phyloP scores from a whole-genome alignment of 805 yeast species.

The Wickerhamiella domercqiae region DNA sequence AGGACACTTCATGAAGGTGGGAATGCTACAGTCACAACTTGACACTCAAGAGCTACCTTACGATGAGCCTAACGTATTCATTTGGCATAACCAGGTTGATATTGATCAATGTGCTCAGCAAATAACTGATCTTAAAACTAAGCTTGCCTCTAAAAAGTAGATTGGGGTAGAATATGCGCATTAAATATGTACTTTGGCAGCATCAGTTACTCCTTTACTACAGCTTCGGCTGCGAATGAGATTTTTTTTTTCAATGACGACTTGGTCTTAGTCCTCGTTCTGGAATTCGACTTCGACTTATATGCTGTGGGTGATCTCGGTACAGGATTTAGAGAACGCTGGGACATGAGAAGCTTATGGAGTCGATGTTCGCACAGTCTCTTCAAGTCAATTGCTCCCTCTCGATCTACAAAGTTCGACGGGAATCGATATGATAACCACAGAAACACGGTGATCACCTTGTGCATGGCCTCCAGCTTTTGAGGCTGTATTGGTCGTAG shows the following conservation, averaged over 20 bases:
- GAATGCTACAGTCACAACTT: constrained; percentile 71
- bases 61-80: constrained; percentile 13
- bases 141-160: not conserved
- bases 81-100: constrained; percentile 12
- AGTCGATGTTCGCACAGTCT: constrained; percentile 51
- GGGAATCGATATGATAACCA: constrained; percentile 89
- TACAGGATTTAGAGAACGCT: not conserved
- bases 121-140: not conserved
- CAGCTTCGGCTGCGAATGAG: too few relatives aligned
- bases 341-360: constrained; percentile 25
- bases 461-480: constrained; percentile 51
- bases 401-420: constrained; percentile 57
- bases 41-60: constrained; percentile 58
- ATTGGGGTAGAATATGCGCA: not conserved
- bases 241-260: too few relatives aligned
- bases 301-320: not conserved
- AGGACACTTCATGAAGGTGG: constrained; percentile 75
- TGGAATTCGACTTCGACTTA: too few relatives aligned
- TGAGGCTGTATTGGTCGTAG: not conserved
- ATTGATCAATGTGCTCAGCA: constrained; percentile 8
- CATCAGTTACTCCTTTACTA: too few relatives aligned
- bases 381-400: constrained; percentile 57
- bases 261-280: too few relatives aligned
- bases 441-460: constrained; percentile 47
- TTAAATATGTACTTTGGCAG: not conserved